These are phyloP conservation scores for Phyllosticta paracitricarpa DNA, from an alignment of 2,329 filamentous ascomycete genomes.

Conservation along the genomic window DNA sequence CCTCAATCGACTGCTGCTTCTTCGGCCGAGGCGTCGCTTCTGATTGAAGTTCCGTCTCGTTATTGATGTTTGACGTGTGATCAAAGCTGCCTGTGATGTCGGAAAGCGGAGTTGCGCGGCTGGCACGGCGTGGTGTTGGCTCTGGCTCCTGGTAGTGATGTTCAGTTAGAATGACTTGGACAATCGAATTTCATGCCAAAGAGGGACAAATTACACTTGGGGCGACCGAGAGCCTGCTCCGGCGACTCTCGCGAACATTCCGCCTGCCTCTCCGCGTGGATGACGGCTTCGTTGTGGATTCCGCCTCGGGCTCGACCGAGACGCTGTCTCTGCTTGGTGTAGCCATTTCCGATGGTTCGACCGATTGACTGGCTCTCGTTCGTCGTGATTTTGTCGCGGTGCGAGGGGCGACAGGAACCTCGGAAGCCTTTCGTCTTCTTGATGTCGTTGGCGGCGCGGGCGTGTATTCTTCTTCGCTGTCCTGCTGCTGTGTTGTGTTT, in stretches of 20 bases:
- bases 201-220: neutral
- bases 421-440: constrained; percentile 32
- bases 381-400: constrained; percentile 32
- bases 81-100: constrained; percentile 5
- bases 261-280: constrained; percentile 3
- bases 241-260: constrained; percentile 9
- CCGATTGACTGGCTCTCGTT: constrained; percentile 38
- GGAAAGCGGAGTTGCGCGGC: constrained; percentile 4
- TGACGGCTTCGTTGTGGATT: neutral
- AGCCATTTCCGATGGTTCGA: constrained; percentile 53
- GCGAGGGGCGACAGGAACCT: constrained; percentile 38
- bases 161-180: neutral
- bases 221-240: constrained; percentile 5
- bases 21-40: constrained; percentile 4
- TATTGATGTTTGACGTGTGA: constrained; percentile 2
- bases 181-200: neutral
- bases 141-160: neutral
- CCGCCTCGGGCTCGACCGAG: neutral
- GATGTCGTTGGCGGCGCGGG: constrained; percentile 45
- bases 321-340: constrained; percentile 33
- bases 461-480: constrained; percentile 68
- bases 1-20: neutral
- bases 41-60: neutral
- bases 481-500: constrained; percentile 47
- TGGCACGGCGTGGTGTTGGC: neutral